Evolutionary conservation across 2,329 filamentous ascomycete genomes (phyloP).

Genomic region (Teratosphaeria viscida): DNA sequence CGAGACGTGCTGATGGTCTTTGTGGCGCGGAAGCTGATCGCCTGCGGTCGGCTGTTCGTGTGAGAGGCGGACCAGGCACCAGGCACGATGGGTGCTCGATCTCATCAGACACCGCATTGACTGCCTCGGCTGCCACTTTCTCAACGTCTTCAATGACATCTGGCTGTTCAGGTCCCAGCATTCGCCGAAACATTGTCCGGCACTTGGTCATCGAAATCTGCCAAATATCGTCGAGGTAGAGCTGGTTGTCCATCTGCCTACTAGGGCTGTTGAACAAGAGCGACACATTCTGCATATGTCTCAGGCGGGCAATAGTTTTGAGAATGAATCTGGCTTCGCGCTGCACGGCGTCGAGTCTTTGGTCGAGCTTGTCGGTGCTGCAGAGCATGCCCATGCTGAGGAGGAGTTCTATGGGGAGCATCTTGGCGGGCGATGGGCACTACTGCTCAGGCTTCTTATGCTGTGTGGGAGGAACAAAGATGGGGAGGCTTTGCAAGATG

Average conservation of each 20-base stretch:
- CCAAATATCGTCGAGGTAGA: not conserved
- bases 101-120: not conserved
- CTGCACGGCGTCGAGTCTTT: conserved; percentile 4
- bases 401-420: not conserved
- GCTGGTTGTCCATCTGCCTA: not conserved
- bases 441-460: not conserved
- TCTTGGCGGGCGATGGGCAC: not conserved
- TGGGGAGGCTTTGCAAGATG: not conserved
- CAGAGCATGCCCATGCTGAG: not conserved
- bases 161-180: not conserved
- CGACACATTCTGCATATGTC: conserved; percentile 4
- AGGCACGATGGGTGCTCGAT: not conserved
- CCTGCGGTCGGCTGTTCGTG: not conserved
- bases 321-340: conserved; percentile 8
- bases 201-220: not conserved
- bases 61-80: not conserved
- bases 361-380: conserved; percentile 1
- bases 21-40: not conserved
- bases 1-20: not conserved
- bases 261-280: conserved; percentile 1
- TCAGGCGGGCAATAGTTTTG: conserved; percentile 4
- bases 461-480: not conserved
- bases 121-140: not conserved
- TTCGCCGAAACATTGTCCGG: not conserved
- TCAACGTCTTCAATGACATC: not conserved